These are phyloP conservation scores for Saccharomyces uvarum DNA, from an alignment of 1,139 yeast genomes.

Conservation along the genomic window DNA sequence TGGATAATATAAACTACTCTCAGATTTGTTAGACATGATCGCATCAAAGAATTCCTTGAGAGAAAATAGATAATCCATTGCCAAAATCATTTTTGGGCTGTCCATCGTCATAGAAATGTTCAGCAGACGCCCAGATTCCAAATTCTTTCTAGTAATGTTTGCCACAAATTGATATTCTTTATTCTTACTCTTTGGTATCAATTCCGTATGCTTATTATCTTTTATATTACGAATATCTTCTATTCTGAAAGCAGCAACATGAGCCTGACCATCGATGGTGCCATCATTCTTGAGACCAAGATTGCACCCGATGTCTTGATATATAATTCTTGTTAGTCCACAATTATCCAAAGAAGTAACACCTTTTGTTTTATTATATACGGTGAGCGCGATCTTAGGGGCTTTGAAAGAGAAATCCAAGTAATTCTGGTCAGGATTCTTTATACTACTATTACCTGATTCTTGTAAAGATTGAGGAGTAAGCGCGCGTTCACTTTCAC, in stretches of 20 bases:
- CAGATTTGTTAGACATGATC: neutral
- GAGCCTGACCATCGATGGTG: conserved; percentile 52
- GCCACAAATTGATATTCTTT: conserved; percentile 69
- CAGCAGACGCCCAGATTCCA: conserved; percentile 37
- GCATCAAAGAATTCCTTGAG: conserved; percentile 46
- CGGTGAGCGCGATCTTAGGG: conserved; percentile 56
- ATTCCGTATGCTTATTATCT: conserved; percentile 65
- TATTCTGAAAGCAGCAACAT: conserved; percentile 67
- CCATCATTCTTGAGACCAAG: conserved; percentile 49
- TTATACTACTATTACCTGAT: neutral
- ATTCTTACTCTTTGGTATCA: conserved; percentile 63
- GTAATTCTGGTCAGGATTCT: conserved; percentile 17
- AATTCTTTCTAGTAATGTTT: conserved; percentile 40
- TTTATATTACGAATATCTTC: conserved; percentile 59
- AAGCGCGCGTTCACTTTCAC: neutral
- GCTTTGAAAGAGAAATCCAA: conserved; percentile 49
- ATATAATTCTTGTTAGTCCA: conserved; percentile 54
- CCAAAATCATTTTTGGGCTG: conserved; percentile 72
- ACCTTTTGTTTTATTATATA: conserved; percentile 52
- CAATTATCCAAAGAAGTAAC: conserved; percentile 35
- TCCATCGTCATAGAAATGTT: conserved; percentile 62
- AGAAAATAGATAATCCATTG: conserved; percentile 78
- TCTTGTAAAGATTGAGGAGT: neutral
- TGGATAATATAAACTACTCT: neutral
- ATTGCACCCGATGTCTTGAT: conserved; percentile 50